Evolutionary conservation across 495 filamentous ascomycete species (phyloP).

Genomic region (Sabuloglossum arenarium): DNA sequence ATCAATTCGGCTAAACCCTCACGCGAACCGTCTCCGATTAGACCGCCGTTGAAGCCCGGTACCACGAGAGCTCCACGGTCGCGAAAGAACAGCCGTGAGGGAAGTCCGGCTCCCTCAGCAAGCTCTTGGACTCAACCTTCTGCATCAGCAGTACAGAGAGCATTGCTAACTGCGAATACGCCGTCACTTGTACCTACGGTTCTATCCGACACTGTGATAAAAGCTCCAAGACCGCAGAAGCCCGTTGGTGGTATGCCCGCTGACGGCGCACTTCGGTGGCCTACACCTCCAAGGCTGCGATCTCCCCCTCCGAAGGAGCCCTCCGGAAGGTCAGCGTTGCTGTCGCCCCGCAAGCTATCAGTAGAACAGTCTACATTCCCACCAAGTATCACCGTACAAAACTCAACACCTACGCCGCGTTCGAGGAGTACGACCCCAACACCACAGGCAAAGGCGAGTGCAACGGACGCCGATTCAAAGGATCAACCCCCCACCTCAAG

Average conservation of each 20-base stretch:
- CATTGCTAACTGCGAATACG: constrained; percentile 39
- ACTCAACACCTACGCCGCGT: constrained; percentile 23
- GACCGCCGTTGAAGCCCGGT: background rate
- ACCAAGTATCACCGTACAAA: constrained; percentile 33
- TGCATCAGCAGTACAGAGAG: constrained; percentile 38
- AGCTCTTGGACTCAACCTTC: constrained; percentile 25
- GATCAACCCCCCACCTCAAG: constrained; percentile 29
- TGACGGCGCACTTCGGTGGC: constrained; percentile 42
- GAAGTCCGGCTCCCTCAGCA: constrained; percentile 29
- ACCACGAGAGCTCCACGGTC: background rate
- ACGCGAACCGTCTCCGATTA: constrained; percentile 1
- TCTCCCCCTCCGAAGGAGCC: constrained; percentile 40
- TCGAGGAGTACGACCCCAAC: constrained; percentile 15
- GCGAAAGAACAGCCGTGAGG: constrained; percentile 28
- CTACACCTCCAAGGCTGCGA: constrained; percentile 40
- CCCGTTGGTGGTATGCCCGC: constrained; percentile 16
- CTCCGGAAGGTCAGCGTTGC: constrained; percentile 17
- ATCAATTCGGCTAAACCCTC: background rate
- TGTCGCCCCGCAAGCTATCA: constrained; percentile 9
- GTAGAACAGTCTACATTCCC: constrained; percentile 5
- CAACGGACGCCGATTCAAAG: constrained; percentile 23
- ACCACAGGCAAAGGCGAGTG: constrained; percentile 8
- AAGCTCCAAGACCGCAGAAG: background rate
- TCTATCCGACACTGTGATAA: constrained; percentile 31
- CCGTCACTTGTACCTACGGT: constrained; percentile 33